phyloP scores from a whole-genome alignment of 257 asterid species.

The Nicotiana benthamiana region DNA sequence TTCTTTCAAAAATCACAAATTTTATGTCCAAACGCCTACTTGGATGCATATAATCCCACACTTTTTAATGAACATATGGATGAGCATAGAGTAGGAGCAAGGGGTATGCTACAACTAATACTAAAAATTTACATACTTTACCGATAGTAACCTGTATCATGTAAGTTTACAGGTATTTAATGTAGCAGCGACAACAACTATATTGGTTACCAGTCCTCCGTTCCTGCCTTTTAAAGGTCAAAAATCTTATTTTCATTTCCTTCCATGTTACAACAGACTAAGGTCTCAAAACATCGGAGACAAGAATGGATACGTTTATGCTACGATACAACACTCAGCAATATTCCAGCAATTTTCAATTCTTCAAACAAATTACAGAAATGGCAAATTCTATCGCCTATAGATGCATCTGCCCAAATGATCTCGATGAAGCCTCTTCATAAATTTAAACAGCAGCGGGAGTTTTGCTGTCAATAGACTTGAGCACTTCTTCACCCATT shows the following conservation, averaged over 20 bases:
- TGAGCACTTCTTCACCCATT: conserved; percentile 92
- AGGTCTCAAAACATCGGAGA: not conserved
- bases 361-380: not conserved
- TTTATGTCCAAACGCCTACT: no score
- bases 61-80: no score
- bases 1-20: no score
- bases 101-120: no score
- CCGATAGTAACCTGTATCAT: not conserved
- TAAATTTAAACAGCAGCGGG: conserved; percentile 25
- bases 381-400: not conserved
- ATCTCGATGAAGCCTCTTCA: not conserved
- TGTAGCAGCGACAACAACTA: not conserved
- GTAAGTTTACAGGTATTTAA: not conserved
- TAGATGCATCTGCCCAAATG: not conserved
- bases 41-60: no score
- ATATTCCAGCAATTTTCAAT: not conserved
- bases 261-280: not conserved
- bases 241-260: not conserved
- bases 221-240: not conserved
- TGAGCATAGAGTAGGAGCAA: no score
- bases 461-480: conserved; percentile 59
- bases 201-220: not conserved
- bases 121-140: no score
- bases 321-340: not conserved
- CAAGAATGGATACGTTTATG: not conserved